Conservation (phyloP, 352 stramenopile genomes). For the Peronospora farinosa region DNA sequence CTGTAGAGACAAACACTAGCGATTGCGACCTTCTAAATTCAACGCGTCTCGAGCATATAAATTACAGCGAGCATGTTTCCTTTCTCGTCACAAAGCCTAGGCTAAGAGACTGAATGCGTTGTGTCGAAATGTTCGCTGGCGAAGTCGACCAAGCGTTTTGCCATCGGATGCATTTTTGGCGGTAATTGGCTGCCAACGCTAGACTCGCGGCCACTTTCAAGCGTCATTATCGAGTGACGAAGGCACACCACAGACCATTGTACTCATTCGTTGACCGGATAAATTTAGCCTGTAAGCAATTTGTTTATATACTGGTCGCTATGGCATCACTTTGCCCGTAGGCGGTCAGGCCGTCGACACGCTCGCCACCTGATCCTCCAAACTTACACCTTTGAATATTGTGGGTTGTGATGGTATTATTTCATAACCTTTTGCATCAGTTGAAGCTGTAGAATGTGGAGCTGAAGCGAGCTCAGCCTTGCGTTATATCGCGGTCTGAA, state of each 20-base stretch:
- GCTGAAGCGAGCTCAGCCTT: conserved; percentile 35
- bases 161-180: conserved; percentile 33
- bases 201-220: conserved; percentile 21
- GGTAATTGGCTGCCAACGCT: conserved; percentile 51
- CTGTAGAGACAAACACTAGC: conserved; percentile 23
- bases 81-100: conserved; percentile 25
- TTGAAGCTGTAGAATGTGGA: conserved; percentile 28
- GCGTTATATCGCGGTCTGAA: conserved; percentile 46
- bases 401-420: conserved; percentile 54
- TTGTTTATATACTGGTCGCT: no score
- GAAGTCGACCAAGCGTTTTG: conserved; percentile 23
- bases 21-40: no score
- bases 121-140: conserved; percentile 20
- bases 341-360: conserved; percentile 43
- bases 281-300: conserved; percentile 33
- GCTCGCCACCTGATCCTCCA: conserved; percentile 35
- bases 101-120: conserved; percentile 35
- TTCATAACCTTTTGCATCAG: conserved; percentile 40
- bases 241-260: not conserved
- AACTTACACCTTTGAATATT: conserved; percentile 48
- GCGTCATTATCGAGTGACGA: conserved; percentile 43
- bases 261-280: no score
- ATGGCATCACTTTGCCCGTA: conserved; percentile 22
- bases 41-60: conserved; percentile 15
- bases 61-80: conserved; percentile 25